These are phyloP conservation scores for Rhodotorula paludigena DNA, from an alignment of 768 basidiomycete genomes.

Conservation along the genomic window DNA sequence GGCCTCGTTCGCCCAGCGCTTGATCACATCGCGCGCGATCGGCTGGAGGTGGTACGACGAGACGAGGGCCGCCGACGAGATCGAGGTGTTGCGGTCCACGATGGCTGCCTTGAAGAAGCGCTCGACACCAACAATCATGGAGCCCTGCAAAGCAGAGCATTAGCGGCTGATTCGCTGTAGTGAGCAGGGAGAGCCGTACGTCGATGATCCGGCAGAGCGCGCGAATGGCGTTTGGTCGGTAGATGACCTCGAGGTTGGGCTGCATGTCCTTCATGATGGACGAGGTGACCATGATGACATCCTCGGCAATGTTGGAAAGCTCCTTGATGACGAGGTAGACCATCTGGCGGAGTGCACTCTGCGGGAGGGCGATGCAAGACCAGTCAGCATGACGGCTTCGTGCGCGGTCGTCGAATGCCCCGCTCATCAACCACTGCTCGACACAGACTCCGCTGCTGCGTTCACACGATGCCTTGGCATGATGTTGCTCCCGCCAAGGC, in stretches of 20 bases:
- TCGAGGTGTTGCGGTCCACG: conserved; percentile 90
- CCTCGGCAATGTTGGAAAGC: conserved; percentile 87
- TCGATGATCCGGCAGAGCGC: conserved; percentile 95
- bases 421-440: too few relatives aligned
- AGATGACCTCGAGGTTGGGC: conserved; percentile 95
- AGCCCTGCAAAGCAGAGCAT: conserved; percentile 68
- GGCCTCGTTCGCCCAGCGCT: conserved; percentile 98
- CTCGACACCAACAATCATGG: conserved; percentile 98
- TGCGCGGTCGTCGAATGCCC: too few relatives aligned
- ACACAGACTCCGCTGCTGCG: too few relatives aligned
- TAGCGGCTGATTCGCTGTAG: not conserved
- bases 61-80: conserved; percentile 91
- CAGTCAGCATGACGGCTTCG: not conserved
- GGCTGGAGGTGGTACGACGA: conserved; percentile 88
- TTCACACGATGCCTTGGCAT: too few relatives aligned
- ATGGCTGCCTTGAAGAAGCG: conserved; percentile 99
- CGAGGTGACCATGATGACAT: conserved; percentile 98
- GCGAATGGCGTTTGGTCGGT: conserved; percentile 93
- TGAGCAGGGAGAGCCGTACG: conserved; percentile 55
- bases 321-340: conserved; percentile 99
- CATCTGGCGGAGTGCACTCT: conserved; percentile 94
- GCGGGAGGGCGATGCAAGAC: conserved; percentile 13
- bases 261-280: conserved; percentile 99
- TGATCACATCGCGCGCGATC: conserved; percentile 87
- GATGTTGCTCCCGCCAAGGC: not conserved